Conservation (phyloP, 768 basidiomycete species). For the Rhodotorula diobovata region DNA sequence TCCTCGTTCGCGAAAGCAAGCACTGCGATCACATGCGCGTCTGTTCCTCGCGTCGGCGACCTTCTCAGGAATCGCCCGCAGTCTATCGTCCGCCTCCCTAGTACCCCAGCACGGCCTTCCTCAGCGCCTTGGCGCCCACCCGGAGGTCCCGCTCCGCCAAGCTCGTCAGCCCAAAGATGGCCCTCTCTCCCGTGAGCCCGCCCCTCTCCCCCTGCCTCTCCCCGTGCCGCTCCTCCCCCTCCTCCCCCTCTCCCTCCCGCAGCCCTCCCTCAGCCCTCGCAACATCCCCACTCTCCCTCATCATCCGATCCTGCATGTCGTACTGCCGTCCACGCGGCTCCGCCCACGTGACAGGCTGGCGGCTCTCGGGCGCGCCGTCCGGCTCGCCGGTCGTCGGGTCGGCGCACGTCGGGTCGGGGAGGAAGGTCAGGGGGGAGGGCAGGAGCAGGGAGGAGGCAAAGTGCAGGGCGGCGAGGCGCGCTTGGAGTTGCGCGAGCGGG, state of each 20-base stretch:
- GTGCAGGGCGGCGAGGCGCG: constrained; percentile 20
- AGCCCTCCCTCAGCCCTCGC: neutral
- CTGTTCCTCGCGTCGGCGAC: too few relatives aligned
- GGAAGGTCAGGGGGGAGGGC: neutral
- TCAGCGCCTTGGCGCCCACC: constrained; percentile 24
- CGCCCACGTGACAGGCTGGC: constrained; percentile 6
- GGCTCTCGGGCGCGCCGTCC: constrained; percentile 12
- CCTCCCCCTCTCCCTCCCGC: neutral
- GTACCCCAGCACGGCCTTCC: constrained; percentile 32
- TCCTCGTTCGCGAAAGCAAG: too few relatives aligned
- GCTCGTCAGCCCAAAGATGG: constrained; percentile 14
- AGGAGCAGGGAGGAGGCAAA: constrained; percentile 10
- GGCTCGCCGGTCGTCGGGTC: neutral
- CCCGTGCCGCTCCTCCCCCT: neutral
- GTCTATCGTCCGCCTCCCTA: too few relatives aligned
- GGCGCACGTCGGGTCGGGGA: neutral
- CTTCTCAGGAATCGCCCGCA: too few relatives aligned
- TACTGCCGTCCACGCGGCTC: constrained; percentile 17
- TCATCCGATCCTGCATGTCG: constrained; percentile 30
- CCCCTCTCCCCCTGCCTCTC: constrained; percentile 15
- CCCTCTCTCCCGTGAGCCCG: constrained; percentile 11
- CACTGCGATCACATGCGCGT: too few relatives aligned
- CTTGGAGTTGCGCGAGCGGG: constrained; percentile 37
- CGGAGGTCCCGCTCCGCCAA: constrained; percentile 26
- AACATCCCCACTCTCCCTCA: constrained; percentile 23